phyloP scores from a whole-genome alignment of 2,329 filamentous ascomycete genomes.

The Phialemonium atrogriseum region DNA sequence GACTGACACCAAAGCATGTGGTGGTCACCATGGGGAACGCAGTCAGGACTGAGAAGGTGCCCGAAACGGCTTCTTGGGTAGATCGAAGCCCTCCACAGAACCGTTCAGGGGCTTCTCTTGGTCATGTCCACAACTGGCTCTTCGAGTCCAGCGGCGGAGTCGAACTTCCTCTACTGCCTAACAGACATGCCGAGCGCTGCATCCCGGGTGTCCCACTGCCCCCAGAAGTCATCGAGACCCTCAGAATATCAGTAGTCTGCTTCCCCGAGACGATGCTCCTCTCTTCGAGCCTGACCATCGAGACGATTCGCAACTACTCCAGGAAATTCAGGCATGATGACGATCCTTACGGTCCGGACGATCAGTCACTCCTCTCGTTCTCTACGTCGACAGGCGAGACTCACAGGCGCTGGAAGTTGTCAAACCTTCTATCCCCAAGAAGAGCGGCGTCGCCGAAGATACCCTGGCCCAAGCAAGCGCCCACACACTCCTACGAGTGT shows the following conservation, averaged over 20 bases:
- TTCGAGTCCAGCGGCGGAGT: constrained; percentile 1
- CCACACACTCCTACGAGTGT: constrained; percentile 2
- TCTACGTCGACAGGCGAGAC: constrained; percentile 1
- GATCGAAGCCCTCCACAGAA: neutral
- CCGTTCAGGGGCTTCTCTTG: neutral
- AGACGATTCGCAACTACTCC: constrained; percentile 49
- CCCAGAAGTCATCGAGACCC: constrained; percentile 43
- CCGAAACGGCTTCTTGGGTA: neutral
- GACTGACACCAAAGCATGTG: too few relatives aligned
- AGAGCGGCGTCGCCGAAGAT: neutral
- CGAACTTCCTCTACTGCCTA: neutral
- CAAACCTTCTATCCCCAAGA: constrained; percentile 6
- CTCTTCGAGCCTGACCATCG: constrained; percentile 45
- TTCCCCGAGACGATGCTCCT: constrained; percentile 54
- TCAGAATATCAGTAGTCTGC: constrained; percentile 44
- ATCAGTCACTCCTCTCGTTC: constrained; percentile 10
- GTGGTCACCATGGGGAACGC: too few relatives aligned
- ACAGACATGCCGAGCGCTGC: constrained; percentile 1
- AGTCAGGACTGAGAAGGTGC: too few relatives aligned
- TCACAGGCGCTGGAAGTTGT: constrained; percentile 11
- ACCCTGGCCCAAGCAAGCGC: neutral
- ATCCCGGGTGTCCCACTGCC: constrained; percentile 37
- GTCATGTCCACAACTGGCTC: neutral
- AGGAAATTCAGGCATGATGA: constrained; percentile 45
- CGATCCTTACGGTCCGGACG: too few relatives aligned